Percentiles rank a stretch among this genome's conserved stretches.
phyloP scores from a whole-genome alignment of 148 eudicot species.

The Cornus suecica region DNA sequence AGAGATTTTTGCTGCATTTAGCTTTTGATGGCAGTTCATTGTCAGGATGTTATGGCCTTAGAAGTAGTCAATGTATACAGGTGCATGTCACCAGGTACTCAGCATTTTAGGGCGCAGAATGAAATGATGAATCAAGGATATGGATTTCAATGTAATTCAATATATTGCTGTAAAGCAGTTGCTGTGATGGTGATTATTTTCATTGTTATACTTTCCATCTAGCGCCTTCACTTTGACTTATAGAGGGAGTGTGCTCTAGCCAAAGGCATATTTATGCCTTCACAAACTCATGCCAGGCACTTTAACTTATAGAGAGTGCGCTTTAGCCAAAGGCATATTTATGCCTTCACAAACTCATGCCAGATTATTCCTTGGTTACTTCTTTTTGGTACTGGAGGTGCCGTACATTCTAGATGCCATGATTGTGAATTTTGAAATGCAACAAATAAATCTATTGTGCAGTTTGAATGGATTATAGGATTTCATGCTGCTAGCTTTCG shows the following conservation, averaged over 20 bases:
- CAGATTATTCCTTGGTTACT: background rate
- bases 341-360: background rate
- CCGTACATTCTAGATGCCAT: background rate
- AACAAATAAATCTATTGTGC: background rate
- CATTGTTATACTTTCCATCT: background rate
- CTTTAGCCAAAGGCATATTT: background rate
- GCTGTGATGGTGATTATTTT: slow-evolving; percentile 4
- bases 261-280: background rate
- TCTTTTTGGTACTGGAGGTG: slow-evolving; percentile 3
- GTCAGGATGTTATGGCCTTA: slow-evolving; percentile 15
- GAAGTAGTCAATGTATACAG: background rate
- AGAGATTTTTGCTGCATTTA: slow-evolving; percentile 2
- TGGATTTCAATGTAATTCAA: background rate
- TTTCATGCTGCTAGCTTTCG: background rate
- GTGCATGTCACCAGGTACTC: background rate
- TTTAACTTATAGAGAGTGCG: too few relatives aligned
- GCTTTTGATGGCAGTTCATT: slow-evolving; percentile 11
- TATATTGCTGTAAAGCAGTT: background rate
- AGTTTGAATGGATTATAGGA: background rate
- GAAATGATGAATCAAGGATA: background rate
- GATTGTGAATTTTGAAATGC: background rate
- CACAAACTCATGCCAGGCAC: background rate
- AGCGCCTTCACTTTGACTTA: background rate
- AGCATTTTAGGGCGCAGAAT: background rate
- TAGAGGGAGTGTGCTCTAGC: background rate